A percentile compares a stretch with the other conserved stretches of the same genome.
phyloP scores from a whole-genome alignment of 139 green algal genomes.

The Mesotaenium endlicherianum region DNA sequence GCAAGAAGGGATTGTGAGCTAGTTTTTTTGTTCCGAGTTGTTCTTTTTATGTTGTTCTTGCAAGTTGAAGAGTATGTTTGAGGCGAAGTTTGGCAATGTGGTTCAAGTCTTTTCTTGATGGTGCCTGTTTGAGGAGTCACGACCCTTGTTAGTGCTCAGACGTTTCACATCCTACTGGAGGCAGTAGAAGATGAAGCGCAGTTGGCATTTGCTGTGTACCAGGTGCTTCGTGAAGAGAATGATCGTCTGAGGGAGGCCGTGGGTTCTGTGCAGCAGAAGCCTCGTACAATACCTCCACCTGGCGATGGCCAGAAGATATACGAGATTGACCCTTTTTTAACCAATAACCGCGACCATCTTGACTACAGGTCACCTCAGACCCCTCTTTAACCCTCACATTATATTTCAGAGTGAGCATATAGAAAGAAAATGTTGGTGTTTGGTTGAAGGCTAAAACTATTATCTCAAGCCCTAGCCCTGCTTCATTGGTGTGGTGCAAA shows the following conservation, averaged over 20 bases:
- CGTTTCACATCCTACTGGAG: conserved; percentile 16
- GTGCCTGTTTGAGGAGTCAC: neutral
- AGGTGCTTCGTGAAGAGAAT: conserved; percentile 39
- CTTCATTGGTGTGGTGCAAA: neutral
- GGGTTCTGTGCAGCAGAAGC: neutral
- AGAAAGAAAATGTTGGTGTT: too few species aligned
- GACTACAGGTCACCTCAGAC: conserved; percentile 39
- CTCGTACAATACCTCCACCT: conserved; percentile 15
- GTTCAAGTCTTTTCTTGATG: neutral
- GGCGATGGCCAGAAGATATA: conserved; percentile 50
- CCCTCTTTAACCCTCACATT: too few species aligned
- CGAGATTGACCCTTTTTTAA: conserved; percentile 35
- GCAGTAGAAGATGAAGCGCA: neutral
- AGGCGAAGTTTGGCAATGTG: neutral
- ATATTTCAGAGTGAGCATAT: too few species aligned
- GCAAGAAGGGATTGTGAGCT: neutral
- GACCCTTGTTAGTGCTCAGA: neutral
- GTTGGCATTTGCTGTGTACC: conserved; percentile 15
- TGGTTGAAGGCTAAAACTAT: too few species aligned
- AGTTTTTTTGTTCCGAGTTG: neutral
- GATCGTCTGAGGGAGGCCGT: conserved; percentile 28
- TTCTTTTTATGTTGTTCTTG: neutral
- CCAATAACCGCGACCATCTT: conserved; percentile 43
- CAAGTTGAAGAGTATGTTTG: neutral
- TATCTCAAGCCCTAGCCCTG: neutral